A percentile compares a stretch with the other conserved stretches of the same genome.
phyloP scores from a whole-genome alignment of 257 asterid genomes.

The Nicotiana undulata region DNA sequence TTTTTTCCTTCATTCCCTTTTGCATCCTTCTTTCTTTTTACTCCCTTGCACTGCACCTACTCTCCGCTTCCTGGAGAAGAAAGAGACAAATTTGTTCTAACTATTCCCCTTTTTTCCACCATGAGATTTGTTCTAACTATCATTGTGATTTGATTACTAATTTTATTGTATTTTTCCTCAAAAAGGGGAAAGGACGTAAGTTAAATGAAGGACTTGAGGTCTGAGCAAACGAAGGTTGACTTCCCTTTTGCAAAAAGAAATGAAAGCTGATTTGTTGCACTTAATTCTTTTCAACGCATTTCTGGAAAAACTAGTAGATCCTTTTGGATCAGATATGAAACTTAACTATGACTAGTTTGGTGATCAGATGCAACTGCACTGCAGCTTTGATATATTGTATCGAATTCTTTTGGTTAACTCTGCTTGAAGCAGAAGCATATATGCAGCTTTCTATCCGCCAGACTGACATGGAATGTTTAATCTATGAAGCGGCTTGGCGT shows the following conservation, averaged over 20 bases:
- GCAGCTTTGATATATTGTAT: background rate
- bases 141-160: background rate
- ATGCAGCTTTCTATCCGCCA: too few relatives aligned
- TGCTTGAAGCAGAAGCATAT: too few relatives aligned
- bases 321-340: background rate
- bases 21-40: background rate
- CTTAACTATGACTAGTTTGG: background rate
- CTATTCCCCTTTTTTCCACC: too few relatives aligned
- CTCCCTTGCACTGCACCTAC: background rate
- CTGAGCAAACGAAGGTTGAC: background rate
- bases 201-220: background rate
- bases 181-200: background rate
- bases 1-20: background rate
- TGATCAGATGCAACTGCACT: background rate
- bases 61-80: background rate
- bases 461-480: too few relatives aligned
- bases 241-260: background rate
- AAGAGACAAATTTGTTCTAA: background rate
- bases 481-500: too few relatives aligned
- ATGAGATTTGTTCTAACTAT: background rate
- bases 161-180: background rate
- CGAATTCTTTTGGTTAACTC: background rate
- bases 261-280: background rate
- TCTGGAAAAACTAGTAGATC: background rate
- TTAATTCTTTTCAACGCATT: too few relatives aligned